Evolutionary conservation across 2,329 filamentous ascomycete species (phyloP).

Genomic region (Gyromitra esculenta): DNA sequence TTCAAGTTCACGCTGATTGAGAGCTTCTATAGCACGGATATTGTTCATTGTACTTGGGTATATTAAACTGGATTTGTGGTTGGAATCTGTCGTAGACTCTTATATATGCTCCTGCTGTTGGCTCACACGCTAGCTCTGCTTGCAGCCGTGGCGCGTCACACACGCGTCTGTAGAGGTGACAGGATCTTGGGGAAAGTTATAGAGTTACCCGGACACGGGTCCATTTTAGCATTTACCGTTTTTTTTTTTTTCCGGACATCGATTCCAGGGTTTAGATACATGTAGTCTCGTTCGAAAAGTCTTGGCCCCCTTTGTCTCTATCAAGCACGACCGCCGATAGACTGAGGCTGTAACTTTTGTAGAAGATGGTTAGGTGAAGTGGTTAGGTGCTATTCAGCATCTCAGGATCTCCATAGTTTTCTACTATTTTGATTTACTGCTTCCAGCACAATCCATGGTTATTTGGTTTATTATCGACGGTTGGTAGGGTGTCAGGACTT

Average conservation of each 20-base stretch:
- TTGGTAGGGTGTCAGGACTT: too few species aligned
- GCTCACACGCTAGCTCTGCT: slow-evolving; percentile 14
- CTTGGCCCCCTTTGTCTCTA: too few species aligned
- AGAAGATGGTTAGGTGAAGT: too few species aligned
- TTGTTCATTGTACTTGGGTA: slow-evolving; percentile 76
- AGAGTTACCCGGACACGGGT: slow-evolving; percentile 44
- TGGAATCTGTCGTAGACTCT: not conserved
- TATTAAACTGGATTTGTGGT: slow-evolving; percentile 17
- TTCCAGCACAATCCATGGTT: too few species aligned
- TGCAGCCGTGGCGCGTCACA: slow-evolving; percentile 21
- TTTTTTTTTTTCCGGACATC: slow-evolving; percentile 14
- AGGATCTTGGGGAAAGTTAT: not conserved
- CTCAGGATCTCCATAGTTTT: too few species aligned
- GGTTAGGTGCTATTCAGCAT: too few species aligned
- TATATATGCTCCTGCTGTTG: not conserved
- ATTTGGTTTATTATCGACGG: too few species aligned
- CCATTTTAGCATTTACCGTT: not conserved
- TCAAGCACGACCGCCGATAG: too few species aligned
- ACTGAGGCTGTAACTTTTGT: too few species aligned
- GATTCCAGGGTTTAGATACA: not conserved
- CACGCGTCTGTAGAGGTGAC: slow-evolving; percentile 8
- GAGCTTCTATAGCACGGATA: slow-evolving; percentile 87
- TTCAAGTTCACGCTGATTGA: slow-evolving; percentile 95
- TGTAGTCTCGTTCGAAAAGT: too few species aligned
- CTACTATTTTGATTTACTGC: too few species aligned